Base-by-base conservation (phyloP, 768 basidiomycete genomes). In the Heimioporus sp. region DNA sequence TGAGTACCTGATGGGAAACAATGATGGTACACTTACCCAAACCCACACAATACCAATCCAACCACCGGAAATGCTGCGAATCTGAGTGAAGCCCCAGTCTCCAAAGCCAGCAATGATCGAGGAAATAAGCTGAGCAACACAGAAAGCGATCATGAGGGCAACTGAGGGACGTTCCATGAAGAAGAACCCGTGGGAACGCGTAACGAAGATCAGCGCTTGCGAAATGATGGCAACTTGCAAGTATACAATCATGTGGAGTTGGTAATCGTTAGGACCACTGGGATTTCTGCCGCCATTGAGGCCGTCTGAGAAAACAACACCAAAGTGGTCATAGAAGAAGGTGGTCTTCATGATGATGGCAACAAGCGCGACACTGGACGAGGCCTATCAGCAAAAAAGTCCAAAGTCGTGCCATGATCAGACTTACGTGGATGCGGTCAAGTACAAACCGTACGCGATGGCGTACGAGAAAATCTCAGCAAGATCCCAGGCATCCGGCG, bases 31-130 rank as follows among this genome's bases (percentile, higher is more conserved):
- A 80, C 87, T 38, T 75, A 92, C 91, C 91, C 92, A 94, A 59
- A 95, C 80, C 95, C 95, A 98, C 53, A 96, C 80, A 59, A 98
- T 94, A 74, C 95, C 96, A 59, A 98, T 91, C 95, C 95, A 98
- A 24, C 86, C 90, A 66, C 90, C 95, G 55, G 88, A 90, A 68
- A 98, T 85, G 20, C 74, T 66, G 32, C 76, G 69, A 57, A 98
- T 90, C 48, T 86, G 68, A 32, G 94, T 95, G 82, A 98, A 98
- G 70, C 90, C 89, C 90, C 90, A 97, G 80, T 97, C 66, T 62
- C 80, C 95, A 72, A 87, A 98, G 11, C 78, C 92, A 43, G 95
- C 95, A 60, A 98, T 98, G 77, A 98, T 95, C 37, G 92, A 90
- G 2, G 95, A 93, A 48, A 98, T 76, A 52, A 97, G 82, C 75